Evolutionary conservation across 2,329 filamentous ascomycete species (phyloP), one percentile per base, ranked within the genome.

Genomic region (Sporothrix pallida): DNA sequence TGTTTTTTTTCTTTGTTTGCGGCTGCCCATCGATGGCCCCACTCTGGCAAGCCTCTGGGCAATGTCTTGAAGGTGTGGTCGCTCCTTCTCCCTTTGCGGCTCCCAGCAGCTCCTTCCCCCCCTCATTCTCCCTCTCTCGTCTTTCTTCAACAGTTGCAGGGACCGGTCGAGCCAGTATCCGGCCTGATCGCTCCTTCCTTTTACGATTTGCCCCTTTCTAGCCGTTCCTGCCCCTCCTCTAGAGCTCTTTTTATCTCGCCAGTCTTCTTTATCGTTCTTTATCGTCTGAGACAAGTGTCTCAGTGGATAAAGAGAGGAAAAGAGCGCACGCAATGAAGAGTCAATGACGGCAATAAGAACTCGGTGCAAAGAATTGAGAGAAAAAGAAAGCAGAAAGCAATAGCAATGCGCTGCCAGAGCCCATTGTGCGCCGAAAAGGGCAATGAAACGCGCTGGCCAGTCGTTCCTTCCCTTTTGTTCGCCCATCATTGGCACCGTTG

Each of bases 271-370:
- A 44, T 31, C 12, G 23, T 20, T 67, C 44, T 50, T 50, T 50
- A 48, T 67, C 62, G 63, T 17, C 20, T 37, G 63, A 68, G 46
- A 68, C 63, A 68, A 20, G 9, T 52, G 63, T 50, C 13, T 68
- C 46, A 31, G 20, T 17, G 44, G n/a, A 50, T 56, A 15, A 68
- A 68, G 31, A 68, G 46, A 52, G 50, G n/a, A 52, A 13, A 3
- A 12, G 0, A 62, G 5, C 23, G 26, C 31, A 7, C 31, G 3
- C 4, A 37, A 37, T 37, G 31, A 37, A 37, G 4, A 37, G 31
- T 37, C 31, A 37, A 9, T 37, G 58, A 62, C 13, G 31, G 26
- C 12, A 37, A 62, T 26, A 12, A 62, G 58, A 37, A 13, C 12
- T 37, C 31, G 5, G 3, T 37, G 31, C 31, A 37, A 37, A 37